phyloP scores from a whole-genome alignment of 768 basidiomycete genomes.

The Tricholoma bakamatsutake region DNA sequence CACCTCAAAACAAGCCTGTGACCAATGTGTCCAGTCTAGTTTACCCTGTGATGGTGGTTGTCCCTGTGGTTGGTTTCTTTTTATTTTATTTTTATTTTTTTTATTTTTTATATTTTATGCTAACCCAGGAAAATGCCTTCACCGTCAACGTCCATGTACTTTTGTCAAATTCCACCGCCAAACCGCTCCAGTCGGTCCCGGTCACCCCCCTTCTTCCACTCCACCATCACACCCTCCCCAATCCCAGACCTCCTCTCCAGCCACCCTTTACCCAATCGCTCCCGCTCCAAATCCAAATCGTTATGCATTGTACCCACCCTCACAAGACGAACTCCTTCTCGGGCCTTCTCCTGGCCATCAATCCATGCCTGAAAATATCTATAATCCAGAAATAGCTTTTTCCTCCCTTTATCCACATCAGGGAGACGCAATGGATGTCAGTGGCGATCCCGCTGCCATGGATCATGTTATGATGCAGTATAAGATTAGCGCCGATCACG shows the following conservation, averaged over 20 bases:
- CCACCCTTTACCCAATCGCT: neutral
- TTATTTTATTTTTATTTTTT: neutral
- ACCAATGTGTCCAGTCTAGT: constrained; percentile 73
- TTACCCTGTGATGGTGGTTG: constrained; percentile 76
- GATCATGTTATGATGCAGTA: neutral
- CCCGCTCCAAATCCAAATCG: neutral
- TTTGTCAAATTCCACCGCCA: constrained; percentile 81
- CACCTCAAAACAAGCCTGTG: constrained; percentile 79
- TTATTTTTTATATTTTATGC: neutral
- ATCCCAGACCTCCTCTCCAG: constrained; percentile 16
- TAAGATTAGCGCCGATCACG: neutral
- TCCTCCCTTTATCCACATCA: constrained; percentile 15
- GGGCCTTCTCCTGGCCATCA: constrained; percentile 22
- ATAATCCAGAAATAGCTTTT: constrained; percentile 17
- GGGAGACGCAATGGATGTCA: neutral
- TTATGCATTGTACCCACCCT: neutral
- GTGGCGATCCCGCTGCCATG: neutral
- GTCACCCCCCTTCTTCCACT: constrained; percentile 37
- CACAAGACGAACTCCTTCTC: constrained; percentile 30
- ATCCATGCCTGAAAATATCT: constrained; percentile 23
- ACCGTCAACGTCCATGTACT: constrained; percentile 69
- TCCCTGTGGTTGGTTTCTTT: constrained; percentile 52
- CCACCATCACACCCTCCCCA: neutral
- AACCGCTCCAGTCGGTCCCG: constrained; percentile 72
- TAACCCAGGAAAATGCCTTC: constrained; percentile 60